Conservation (phyloP, 106 monocot genomes). For the Iris macrosiphon region DNA sequence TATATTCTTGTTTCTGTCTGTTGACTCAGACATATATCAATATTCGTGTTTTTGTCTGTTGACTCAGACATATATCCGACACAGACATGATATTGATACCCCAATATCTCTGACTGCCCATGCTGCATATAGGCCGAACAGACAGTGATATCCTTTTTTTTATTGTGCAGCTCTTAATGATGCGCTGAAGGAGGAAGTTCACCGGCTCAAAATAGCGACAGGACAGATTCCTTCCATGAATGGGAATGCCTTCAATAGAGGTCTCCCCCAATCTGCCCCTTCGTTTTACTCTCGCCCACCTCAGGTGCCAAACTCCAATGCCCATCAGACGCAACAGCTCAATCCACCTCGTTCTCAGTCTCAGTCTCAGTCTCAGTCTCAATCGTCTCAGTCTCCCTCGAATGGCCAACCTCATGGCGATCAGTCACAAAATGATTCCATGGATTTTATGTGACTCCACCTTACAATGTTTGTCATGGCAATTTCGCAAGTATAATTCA, state of each 20-base stretch:
- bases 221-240: slow-evolving; percentile 48
- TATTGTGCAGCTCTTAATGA: slow-evolving; percentile 68
- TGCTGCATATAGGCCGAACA: too few relatives aligned
- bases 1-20: too few relatives aligned
- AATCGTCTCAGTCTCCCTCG: slow-evolving; percentile 14
- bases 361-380: slow-evolving; percentile 23
- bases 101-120: too few relatives aligned
- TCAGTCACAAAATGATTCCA: slow-evolving; percentile 30
- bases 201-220: slow-evolving; percentile 76
- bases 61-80: too few relatives aligned
- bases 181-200: slow-evolving; percentile 79
- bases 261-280: slow-evolving; percentile 15
- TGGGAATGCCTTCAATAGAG: slow-evolving; percentile 37
- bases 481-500: too few relatives aligned
- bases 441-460: slow-evolving; percentile 43
- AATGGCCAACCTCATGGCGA: slow-evolving; percentile 17
- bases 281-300: slow-evolving; percentile 25
- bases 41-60: too few relatives aligned
- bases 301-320: slow-evolving; percentile 14
- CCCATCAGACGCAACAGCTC: slow-evolving; percentile 21
- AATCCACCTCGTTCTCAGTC: slow-evolving; percentile 12
- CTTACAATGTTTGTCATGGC: too few relatives aligned
- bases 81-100: too few relatives aligned
- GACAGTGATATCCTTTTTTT: neutral
- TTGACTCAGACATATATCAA: too few relatives aligned